These are phyloP conservation scores for Fusarium sp. DNA, from an alignment of 2,329 filamentous ascomycete genomes.

Conservation along the genomic window DNA sequence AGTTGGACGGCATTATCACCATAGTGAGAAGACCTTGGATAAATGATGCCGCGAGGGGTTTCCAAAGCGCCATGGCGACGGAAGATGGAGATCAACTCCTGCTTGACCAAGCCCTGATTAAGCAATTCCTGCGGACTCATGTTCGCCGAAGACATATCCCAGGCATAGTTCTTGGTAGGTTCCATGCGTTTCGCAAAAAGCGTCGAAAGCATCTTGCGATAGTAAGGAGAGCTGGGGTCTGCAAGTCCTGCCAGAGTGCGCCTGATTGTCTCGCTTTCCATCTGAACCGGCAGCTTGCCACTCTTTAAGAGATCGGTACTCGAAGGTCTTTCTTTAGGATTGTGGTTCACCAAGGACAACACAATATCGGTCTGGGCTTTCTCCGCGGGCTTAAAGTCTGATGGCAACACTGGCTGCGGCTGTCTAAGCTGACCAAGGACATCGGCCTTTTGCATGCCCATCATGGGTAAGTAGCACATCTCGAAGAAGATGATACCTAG, in stretches of 20 bases:
- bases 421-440: slow-evolving; percentile 76
- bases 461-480: slow-evolving; percentile 82
- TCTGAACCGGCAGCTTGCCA: slow-evolving; percentile 87
- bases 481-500: slow-evolving; percentile 98
- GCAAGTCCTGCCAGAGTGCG: slow-evolving; percentile 83
- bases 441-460: slow-evolving; percentile 73
- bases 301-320: slow-evolving; percentile 85
- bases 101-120: slow-evolving; percentile 78
- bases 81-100: slow-evolving; percentile 81
- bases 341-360: slow-evolving; percentile 81
- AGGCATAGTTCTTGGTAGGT: slow-evolving; percentile 82
- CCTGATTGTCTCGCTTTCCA: slow-evolving; percentile 91
- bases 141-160: slow-evolving; percentile 73
- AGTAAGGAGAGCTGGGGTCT: slow-evolving; percentile 86
- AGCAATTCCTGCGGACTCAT: slow-evolving; percentile 71
- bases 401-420: slow-evolving; percentile 74
- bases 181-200: slow-evolving; percentile 82
- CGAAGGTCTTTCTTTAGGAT: slow-evolving; percentile 83
- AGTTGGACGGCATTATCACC: slow-evolving; percentile 78
- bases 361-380: slow-evolving; percentile 85
- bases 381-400: slow-evolving; percentile 75
- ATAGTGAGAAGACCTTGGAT: slow-evolving; percentile 86
- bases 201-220: slow-evolving; percentile 87
- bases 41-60: slow-evolving; percentile 76
- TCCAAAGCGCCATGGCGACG: slow-evolving; percentile 90